Conservation (phyloP, 768 basidiomycete genomes). For the Naganishia friedmannii region DNA sequence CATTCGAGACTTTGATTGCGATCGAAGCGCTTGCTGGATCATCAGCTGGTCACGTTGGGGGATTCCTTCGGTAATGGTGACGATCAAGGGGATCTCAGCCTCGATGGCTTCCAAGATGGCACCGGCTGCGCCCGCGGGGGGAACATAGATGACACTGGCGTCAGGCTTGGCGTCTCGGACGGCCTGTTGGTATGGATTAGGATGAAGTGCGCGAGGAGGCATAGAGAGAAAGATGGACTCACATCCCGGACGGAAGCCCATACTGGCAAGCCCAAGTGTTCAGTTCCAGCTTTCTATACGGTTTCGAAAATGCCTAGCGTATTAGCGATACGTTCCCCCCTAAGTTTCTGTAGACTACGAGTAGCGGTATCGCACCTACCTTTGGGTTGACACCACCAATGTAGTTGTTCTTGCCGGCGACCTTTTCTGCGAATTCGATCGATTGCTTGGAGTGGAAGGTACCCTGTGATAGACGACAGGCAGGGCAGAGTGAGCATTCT, state of each 20-base stretch:
- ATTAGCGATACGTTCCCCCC: neutral
- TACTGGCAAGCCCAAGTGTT: constrained; percentile 89
- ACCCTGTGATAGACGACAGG: constrained; percentile 56
- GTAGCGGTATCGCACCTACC: constrained; percentile 36
- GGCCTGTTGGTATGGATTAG: constrained; percentile 60
- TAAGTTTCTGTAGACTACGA: neutral
- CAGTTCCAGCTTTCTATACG: constrained; percentile 92
- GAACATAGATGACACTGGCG: constrained; percentile 94
- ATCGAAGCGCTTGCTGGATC: constrained; percentile 88
- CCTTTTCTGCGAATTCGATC: constrained; percentile 72
- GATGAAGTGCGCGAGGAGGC: neutral
- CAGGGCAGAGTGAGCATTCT: neutral
- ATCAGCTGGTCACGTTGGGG: constrained; percentile 95
- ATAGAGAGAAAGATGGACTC: constrained; percentile 36
- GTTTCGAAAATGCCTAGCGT: neutral
- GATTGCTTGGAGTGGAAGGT: constrained; percentile 96
- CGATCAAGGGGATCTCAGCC: constrained; percentile 94
- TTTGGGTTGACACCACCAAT: constrained; percentile 84
- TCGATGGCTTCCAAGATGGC: constrained; percentile 99
- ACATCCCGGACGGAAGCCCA: constrained; percentile 91
- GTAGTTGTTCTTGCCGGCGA: constrained; percentile 63
- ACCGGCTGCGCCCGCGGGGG: constrained; percentile 91
- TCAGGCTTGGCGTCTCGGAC: constrained; percentile 82
- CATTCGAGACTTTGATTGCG: constrained; percentile 88
- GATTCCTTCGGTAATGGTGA: constrained; percentile 97